Conservation (phyloP, 2,329 filamentous ascomycete species). For the Penicillium paneum region DNA sequence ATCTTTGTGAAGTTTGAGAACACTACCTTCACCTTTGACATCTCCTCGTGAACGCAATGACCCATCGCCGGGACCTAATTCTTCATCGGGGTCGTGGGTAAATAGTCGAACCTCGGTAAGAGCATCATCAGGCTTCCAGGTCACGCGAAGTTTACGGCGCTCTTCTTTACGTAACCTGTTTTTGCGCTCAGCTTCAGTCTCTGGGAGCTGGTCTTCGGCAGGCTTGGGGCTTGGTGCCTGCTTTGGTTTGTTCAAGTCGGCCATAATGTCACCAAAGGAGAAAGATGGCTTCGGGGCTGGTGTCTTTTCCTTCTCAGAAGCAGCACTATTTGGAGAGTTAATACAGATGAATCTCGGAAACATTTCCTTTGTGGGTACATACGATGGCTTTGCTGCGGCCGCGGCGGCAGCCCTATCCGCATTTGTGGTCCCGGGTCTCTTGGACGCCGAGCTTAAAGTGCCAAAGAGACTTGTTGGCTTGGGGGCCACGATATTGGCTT, state of each 20-base stretch:
- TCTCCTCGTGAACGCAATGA: conserved; percentile 58
- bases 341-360: conserved; percentile 2
- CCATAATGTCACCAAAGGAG: conserved; percentile 50
- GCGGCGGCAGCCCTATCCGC: conserved; percentile 47
- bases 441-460: conserved; percentile 48
- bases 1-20: conserved; percentile 52
- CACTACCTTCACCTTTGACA: conserved; percentile 55
- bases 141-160: conserved; percentile 59
- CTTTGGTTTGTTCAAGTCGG: conserved; percentile 56
- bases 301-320: conserved; percentile 37
- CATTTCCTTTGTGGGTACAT: conserved; percentile 11
- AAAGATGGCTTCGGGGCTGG: conserved; percentile 42
- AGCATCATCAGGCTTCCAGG: conserved; percentile 57
- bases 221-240: conserved; percentile 51
- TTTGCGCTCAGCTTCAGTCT: conserved; percentile 58
- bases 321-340: conserved; percentile 26
- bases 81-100: conserved; percentile 62
- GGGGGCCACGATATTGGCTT: conserved; percentile 39
- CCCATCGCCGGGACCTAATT: conserved; percentile 57
- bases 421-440: conserved; percentile 51
- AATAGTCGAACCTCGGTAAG: conserved; percentile 59
- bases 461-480: conserved; percentile 49
- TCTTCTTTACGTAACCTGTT: conserved; percentile 61
- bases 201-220: conserved; percentile 52
- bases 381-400: conserved; percentile 38